Base-by-base conservation (phyloP, 129 eudicot genomes). In the Artemisia argyi region DNA sequence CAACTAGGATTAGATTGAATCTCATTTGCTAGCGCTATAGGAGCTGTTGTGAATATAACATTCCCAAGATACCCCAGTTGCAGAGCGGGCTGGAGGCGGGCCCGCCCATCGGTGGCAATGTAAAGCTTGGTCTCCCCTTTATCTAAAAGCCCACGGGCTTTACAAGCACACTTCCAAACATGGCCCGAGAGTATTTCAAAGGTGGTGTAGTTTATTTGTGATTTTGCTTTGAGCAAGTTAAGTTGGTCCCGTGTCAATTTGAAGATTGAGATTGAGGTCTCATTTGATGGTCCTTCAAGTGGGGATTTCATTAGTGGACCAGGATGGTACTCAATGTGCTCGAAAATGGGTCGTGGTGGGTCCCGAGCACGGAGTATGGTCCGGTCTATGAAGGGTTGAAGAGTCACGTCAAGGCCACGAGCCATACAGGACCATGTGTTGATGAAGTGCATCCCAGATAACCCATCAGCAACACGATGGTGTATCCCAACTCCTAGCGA, bases 311-410 rank as follows among this genome's bases (percentile, higher is more conserved):
- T 59, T 15, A 7, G 60, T 61, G 11, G 67, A 32, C 16, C 10
- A 19, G 46, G 47, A 3, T 61, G 18, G 20, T 4, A 61, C 2
- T 61, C 67, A 3, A 13, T 11, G 19, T 61, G 67, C 20, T 61
- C 2, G 18, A 14, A 61, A 11, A 61, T 46, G 3, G 67, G 19
- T 28, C 1, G 67, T 61, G 49, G 67, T 7, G 49, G 22, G 67
- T 61, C 67, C 10, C 10, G 67, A 15, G 67, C 24, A 61, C 49
- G 67, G 67, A 61, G 49, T 10, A 61, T 44, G 19, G 67, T 61
- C 67, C 48, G 11, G 22, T 61, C 67, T 4, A n/a, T 7, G 47
- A 61, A 30, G 0, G 67, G 67, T 7, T 5, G 67, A 3, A 5
- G 8, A 11, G 67, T 5, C 11, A 61, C 10, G 19, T 28, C 49